A percentile compares a stretch with the other conserved stretches of the same genome.
phyloP scores from a whole-genome alignment of 371 early-diverging fungal genomes.

The Rhizopus delemar region DNA sequence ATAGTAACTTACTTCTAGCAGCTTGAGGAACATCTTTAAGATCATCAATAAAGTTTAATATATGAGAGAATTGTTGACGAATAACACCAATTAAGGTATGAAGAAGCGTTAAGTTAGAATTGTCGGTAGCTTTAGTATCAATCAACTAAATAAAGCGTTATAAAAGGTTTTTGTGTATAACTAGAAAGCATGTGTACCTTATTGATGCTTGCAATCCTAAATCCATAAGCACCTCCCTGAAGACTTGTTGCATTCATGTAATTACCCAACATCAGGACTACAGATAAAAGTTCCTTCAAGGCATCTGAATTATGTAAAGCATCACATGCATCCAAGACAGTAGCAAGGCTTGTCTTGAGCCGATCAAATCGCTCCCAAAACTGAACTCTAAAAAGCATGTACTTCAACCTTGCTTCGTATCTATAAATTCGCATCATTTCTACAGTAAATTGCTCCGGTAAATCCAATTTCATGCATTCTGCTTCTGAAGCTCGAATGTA shows the following conservation, averaged over 20 bases:
- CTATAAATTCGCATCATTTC: constrained; percentile 57
- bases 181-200: constrained; percentile 33
- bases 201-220: constrained; percentile 46
- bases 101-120: constrained; percentile 43
- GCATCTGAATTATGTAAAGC: constrained; percentile 40
- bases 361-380: constrained; percentile 55
- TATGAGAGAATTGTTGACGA: constrained; percentile 51
- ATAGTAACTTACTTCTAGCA: constrained; percentile 32
- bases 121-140: constrained; percentile 54
- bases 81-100: constrained; percentile 52
- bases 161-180: neutral
- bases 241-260: constrained; percentile 57
- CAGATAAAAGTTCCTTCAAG: constrained; percentile 45
- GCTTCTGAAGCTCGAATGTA: constrained; percentile 42
- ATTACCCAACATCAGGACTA: constrained; percentile 56
- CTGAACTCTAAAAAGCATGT: constrained; percentile 48
- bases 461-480: constrained; percentile 48
- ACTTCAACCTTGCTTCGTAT: constrained; percentile 49
- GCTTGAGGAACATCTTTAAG: constrained; percentile 43
- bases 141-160: constrained; percentile 29
- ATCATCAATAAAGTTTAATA: constrained; percentile 40
- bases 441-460: constrained; percentile 57
- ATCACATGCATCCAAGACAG: constrained; percentile 46
- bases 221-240: constrained; percentile 60
- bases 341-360: constrained; percentile 35